Conservation (phyloP, 2,329 filamentous ascomycete species). For the Ophiognomonia clavigignenti-juglandacearum region DNA sequence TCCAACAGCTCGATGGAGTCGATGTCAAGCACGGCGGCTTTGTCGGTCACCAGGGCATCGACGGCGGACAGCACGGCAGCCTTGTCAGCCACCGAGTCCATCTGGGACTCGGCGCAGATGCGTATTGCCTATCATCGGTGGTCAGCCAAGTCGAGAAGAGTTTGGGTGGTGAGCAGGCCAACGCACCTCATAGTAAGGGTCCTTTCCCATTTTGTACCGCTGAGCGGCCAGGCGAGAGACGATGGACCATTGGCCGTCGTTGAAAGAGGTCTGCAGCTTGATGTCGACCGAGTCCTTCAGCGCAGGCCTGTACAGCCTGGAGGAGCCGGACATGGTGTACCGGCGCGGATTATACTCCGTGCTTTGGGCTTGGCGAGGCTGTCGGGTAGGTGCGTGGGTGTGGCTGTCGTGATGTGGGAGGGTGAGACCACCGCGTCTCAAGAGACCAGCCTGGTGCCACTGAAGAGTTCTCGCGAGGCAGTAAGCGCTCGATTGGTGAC, state of each 20-base stretch:
- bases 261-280: constrained; percentile 51
- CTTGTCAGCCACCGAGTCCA: constrained; percentile 44
- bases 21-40: constrained; percentile 40
- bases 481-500: too few relatives aligned
- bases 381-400: neutral
- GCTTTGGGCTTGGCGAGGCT: neutral
- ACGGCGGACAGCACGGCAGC: constrained; percentile 39
- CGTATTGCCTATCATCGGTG: constrained; percentile 35
- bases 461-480: too few relatives aligned
- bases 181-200: constrained; percentile 51
- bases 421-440: neutral
- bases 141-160: neutral
- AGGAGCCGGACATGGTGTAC: constrained; percentile 16
- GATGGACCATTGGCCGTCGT: constrained; percentile 47
- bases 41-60: constrained; percentile 42
- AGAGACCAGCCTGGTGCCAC: neutral
- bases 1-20: constrained; percentile 51
- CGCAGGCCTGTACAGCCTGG: constrained; percentile 27
- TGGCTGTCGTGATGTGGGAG: neutral
- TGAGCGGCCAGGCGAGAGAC: constrained; percentile 49
- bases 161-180: neutral
- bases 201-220: constrained; percentile 42
- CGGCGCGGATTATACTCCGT: too few relatives aligned
- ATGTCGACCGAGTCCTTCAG: constrained; percentile 48
- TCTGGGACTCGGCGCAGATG: constrained; percentile 45